Evolutionary conservation across 176 grass and related monocot genomes (phyloP).

Genomic region (Puccinellia tenuiflora): DNA sequence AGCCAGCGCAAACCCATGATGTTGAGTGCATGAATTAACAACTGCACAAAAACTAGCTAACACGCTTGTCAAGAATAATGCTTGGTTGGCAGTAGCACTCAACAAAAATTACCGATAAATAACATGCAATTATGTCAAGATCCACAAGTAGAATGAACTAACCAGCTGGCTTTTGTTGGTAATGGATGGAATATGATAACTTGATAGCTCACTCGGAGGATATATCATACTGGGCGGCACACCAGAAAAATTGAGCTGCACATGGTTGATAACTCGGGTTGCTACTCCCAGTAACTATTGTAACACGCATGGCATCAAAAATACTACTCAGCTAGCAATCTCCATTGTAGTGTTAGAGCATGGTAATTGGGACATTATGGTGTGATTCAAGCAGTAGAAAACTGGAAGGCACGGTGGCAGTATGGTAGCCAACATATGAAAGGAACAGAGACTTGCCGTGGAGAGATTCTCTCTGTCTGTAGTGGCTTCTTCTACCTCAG

Average conservation of each 20-base stretch:
- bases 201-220: conserved; percentile 5
- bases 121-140: conserved; percentile 16
- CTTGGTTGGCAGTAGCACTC: not conserved
- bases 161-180: conserved; percentile 26
- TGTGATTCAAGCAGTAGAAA: not conserved
- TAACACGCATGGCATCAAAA: not conserved
- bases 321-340: not conserved
- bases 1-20: conserved; percentile 14
- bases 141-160: conserved; percentile 6
- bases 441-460: not conserved
- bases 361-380: not conserved
- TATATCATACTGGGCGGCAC: not conserved
- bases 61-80: not conserved
- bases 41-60: not conserved
- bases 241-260: not conserved
- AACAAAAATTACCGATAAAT: not conserved
- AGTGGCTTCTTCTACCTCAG: not conserved
- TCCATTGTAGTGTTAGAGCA: not conserved
- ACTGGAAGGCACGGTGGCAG: not conserved
- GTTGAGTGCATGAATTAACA: conserved; percentile 18
- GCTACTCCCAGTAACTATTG: not conserved
- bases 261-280: conserved; percentile 6
- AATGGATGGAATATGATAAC: conserved; percentile 30
- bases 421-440: not conserved
- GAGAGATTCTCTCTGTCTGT: not conserved